Evolutionary conservation across 1,284 basidiomycete genomes (phyloP).

Genomic region (Volvariella surrecta): DNA sequence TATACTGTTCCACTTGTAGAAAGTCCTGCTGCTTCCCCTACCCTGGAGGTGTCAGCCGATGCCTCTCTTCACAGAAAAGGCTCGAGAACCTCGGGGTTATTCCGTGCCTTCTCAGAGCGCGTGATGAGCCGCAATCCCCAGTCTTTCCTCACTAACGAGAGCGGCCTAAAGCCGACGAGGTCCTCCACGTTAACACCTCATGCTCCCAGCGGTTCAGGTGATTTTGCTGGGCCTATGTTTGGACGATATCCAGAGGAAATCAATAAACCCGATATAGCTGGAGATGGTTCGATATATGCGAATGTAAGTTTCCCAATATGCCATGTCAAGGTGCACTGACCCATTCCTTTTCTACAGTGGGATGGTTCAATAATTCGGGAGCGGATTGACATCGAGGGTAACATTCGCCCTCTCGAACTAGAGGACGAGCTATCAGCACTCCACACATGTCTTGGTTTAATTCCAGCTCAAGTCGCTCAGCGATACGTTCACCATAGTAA

Average conservation of each 20-base stretch:
- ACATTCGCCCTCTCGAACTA: constrained; percentile 73
- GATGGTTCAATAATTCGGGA: constrained; percentile 70
- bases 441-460: constrained; percentile 48
- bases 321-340: background rate
- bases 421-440: constrained; percentile 59
- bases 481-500: constrained; percentile 55
- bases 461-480: constrained; percentile 38
- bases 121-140: background rate
- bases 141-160: constrained; percentile 2
- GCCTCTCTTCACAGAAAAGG: too few species aligned
- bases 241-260: constrained; percentile 23
- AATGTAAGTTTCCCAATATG: constrained; percentile 27
- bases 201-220: constrained; percentile 21
- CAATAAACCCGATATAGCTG: constrained; percentile 35
- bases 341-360: constrained; percentile 23
- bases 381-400: constrained; percentile 73
- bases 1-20: background rate
- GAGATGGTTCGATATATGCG: constrained; percentile 53
- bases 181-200: constrained; percentile 9
- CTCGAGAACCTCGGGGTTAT: too few species aligned
- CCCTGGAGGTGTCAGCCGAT: background rate
- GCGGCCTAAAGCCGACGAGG: constrained; percentile 3
- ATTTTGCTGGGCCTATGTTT: constrained; percentile 37
- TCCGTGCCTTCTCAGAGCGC: too few species aligned
- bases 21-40: background rate